Conservation (phyloP, 169 alveolate species). For the Cystoisospora suis region DNA sequence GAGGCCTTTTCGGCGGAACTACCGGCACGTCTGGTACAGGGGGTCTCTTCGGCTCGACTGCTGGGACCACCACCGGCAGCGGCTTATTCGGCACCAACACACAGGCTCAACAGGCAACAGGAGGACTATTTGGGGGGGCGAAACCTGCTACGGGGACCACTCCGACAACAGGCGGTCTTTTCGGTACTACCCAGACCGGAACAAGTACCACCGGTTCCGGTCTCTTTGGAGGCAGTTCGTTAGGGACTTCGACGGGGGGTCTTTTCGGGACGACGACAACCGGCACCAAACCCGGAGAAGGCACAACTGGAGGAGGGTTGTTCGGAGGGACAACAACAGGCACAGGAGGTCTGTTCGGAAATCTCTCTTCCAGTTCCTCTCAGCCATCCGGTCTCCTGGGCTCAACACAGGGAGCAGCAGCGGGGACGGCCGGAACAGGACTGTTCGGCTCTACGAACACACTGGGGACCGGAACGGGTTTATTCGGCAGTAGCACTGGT, state of each 20-base stretch:
- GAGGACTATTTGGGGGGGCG: constrained; percentile 17
- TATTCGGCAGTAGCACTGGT: constrained; percentile 22
- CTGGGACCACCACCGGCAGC: constrained; percentile 30
- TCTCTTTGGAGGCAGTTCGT: background rate
- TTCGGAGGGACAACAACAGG: background rate
- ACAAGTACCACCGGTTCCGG: background rate
- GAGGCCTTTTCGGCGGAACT: constrained; percentile 7
- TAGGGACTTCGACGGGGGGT: background rate
- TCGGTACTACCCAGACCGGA: background rate
- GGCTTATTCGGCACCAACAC: constrained; percentile 53
- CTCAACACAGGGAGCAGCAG: background rate
- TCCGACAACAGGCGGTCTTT: constrained; percentile 10
- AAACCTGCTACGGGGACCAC: background rate
- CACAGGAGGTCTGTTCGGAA: background rate
- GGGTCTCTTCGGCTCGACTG: constrained; percentile 1
- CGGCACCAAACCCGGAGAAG: constrained; percentile 15
- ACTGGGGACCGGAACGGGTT: constrained; percentile 3
- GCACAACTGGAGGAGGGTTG: background rate
- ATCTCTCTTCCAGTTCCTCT: background rate
- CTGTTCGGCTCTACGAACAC: constrained; percentile 6
- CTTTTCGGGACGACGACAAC: background rate
- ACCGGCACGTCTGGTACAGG: background rate
- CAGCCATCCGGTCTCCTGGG: background rate
- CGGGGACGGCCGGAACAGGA: background rate
- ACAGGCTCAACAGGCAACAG: constrained; percentile 46